These are phyloP conservation scores for Saprolegnia diclina DNA, from an alignment of 352 stramenopile genomes.

Conservation along the genomic window DNA sequence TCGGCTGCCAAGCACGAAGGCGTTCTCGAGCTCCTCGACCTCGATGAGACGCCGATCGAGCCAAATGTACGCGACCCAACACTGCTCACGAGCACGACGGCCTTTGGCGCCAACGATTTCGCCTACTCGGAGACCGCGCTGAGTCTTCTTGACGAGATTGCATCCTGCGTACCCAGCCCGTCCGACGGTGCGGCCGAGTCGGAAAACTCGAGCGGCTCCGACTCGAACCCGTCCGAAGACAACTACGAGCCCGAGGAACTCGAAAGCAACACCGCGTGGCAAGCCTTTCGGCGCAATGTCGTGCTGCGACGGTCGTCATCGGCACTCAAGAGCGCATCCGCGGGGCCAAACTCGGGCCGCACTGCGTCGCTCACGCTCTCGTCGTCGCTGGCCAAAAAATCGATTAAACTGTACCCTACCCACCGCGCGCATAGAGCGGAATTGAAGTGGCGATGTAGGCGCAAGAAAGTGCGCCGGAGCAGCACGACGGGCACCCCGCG, in stretches of 20 bases:
- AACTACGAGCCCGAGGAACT: constrained; percentile 53
- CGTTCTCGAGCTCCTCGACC: not conserved
- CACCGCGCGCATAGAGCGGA: not conserved
- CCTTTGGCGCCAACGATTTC: constrained; percentile 16
- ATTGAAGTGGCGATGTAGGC: not conserved
- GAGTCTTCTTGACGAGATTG: constrained; percentile 60
- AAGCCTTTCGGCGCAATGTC: not conserved
- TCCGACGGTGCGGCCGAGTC: constrained; percentile 32
- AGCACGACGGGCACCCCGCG: not conserved
- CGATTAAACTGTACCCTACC: not conserved
- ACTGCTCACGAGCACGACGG: not conserved
- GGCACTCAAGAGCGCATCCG: not conserved
- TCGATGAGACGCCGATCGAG: constrained; percentile 5
- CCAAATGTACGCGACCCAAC: not conserved
- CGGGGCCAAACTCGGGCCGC: not conserved
- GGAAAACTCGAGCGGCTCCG: constrained; percentile 48
- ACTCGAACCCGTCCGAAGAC: constrained; percentile 67
- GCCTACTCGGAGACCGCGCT: constrained; percentile 16
- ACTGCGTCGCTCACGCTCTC: not conserved
- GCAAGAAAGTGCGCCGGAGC: not conserved
- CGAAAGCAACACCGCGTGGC: constrained; percentile 30
- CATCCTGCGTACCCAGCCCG: constrained; percentile 44
- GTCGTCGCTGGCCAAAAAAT: not conserved
- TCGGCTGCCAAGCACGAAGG: not conserved
- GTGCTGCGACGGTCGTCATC: not conserved